Evolutionary conservation across 768 basidiomycete species (phyloP), one percentile per base, ranked within the genome.

Genomic region (Clathrus columnatus): DNA sequence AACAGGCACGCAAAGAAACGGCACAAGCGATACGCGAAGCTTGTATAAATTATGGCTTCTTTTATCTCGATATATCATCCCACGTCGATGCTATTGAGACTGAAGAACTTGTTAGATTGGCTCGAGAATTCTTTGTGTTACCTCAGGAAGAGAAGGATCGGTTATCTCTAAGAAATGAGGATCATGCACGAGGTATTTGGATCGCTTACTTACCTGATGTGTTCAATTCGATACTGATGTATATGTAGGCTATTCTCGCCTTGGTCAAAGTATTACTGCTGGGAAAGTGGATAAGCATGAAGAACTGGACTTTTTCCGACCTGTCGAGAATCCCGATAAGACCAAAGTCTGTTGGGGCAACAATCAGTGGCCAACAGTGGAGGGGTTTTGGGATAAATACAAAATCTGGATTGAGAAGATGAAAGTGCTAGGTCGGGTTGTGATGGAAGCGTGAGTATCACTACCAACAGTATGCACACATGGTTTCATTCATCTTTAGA

Each of bases 271-370:
- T 59, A 79, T 94, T 10, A 95, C 92, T 0, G 82, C 83, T 60
- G 88, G 89, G 7, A 85, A 84, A 66, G 81, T 83, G 4, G 89
- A 93, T 63, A 86, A 83, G 57, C 89, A 91, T 59, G 91, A 95
- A 71, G 89, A 79, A 1, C 67, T 93, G 41, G 92, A 94, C 62
- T 80, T 90, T 51, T 92, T 91, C 64, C 80, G 74, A 24, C 87
- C 88, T 1, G 83, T 87, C 1, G 75, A 78, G 45, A 71, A 76
- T 23, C 83, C 86, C 0, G 83, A 91, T 65, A 87, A 78, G 68
- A 75, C 78, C 7, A 81, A 79, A 51, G 78, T 82, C 0, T 68
- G 94, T 0, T 84, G 86, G 81, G 92, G 92, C 11, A 81, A 83
- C 67, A 96, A 95, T 64, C 91, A 89, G 57, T 95, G 89, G 86